Base-by-base conservation (phyloP, 2,329 filamentous ascomycete genomes). In the Verticillium tricorpus region DNA sequence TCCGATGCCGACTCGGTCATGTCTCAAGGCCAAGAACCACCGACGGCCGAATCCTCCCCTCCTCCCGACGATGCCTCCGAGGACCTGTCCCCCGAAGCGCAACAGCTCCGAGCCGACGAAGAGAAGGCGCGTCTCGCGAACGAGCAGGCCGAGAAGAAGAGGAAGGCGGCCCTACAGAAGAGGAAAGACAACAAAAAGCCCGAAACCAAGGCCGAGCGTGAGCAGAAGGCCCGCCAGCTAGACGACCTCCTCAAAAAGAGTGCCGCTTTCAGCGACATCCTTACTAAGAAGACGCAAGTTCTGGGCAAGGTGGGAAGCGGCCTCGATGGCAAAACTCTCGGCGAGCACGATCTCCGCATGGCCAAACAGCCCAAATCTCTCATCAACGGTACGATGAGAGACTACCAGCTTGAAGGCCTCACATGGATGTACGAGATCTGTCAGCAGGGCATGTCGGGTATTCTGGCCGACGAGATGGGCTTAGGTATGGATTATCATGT, bases 381-480 rank as follows among this genome's bases (percentile, higher is more conserved):
- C 68, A 88, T 89, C 0, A 92, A 92, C 5, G 95, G 95, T 1
- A 89, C 88, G 4, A 98, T 99, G 94, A 84, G 93, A 19, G 90
- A 91, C 65, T 99, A 99, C 71, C 95, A 99, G 69, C 78, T 99
- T 0, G 94, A 98, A 72, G 95, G 95, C 0, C 76, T 99, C 1
- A 96, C 96, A 0, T 99, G 95, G 95, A 89, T 99, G 80, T 96
- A 90, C 69, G 92, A 97, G 80, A 85, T 87, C 60, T 85, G 83
- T 61, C 76, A 82, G 2, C 95, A 97, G 69, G 93, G 93, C 12
- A 85, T 97, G 74, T 96, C 92, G 67, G 93, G 93, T 1, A 97
- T 97, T 62, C 74, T 97, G 35, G 93, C 93, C 0, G 93, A 97
- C 69, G 93, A 97, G 73, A 97, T 97, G 93, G 93, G 93, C 0